These are phyloP conservation scores for Eucalyptus dawsonii DNA, from an alignment of 345 rosid genomes.

Conservation along the genomic window DNA sequence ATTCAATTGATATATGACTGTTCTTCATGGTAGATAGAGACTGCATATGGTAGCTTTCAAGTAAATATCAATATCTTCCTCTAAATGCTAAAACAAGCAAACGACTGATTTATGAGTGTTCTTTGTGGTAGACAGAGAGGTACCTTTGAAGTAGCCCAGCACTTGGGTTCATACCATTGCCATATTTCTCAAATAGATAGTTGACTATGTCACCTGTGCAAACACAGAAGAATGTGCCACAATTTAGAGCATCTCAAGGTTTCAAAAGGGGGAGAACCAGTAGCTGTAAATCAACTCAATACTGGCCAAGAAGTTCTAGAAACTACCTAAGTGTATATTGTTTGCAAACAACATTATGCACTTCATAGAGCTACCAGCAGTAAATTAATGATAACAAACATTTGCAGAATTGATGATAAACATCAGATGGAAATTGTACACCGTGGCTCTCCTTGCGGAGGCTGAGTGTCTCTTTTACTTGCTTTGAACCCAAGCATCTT, in stretches of 20 bases:
- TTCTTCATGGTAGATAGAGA: not conserved
- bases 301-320: not conserved
- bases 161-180: conserved; percentile 54
- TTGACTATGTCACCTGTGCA: conserved; percentile 64
- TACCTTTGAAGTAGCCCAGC: conserved; percentile 67
- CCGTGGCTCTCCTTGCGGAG: not conserved
- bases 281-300: not conserved
- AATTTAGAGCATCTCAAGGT: not conserved
- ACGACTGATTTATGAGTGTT: not conserved
- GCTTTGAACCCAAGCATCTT: not conserved
- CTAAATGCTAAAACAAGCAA: not conserved
- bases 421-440: not conserved
- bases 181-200: conserved; percentile 61
- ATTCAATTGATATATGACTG: not conserved
- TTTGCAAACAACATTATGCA: not conserved
- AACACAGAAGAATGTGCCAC: not conserved
- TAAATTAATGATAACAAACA: not conserved
- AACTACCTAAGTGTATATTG: not conserved
- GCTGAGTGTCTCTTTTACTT: not conserved
- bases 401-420: not conserved
- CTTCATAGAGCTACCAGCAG: not conserved
- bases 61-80: not conserved
- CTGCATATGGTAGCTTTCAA: not conserved
- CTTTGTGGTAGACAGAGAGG: not conserved
- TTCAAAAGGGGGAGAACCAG: not conserved